Conservation (phyloP, 768 basidiomycete species). For the Auriscalpium vulgare region DNA sequence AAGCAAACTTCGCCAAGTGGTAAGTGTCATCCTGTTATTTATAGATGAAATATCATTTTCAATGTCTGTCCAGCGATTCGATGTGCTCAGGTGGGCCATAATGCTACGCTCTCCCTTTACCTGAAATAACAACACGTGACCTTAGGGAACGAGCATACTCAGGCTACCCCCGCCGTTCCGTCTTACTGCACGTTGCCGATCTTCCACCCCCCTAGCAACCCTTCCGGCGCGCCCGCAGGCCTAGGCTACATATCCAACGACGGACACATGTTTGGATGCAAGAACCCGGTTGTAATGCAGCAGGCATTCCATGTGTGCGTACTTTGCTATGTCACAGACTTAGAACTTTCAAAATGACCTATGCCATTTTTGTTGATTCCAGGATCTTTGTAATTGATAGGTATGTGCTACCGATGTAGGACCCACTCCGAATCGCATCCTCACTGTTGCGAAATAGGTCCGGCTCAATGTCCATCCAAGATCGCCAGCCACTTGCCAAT, state of each 20-base stretch:
- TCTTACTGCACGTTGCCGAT: slow-evolving; percentile 48
- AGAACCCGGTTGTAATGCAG: slow-evolving; percentile 42
- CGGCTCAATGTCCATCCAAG: slow-evolving; percentile 36
- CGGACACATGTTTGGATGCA: slow-evolving; percentile 47
- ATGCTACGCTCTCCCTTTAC: not conserved
- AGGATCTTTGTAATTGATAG: slow-evolving; percentile 52
- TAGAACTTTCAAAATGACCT: too few species aligned
- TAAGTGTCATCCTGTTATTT: slow-evolving; percentile 21
- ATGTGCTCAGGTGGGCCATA: slow-evolving; percentile 39
- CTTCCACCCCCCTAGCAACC: slow-evolving; percentile 36
- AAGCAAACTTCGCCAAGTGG: slow-evolving; percentile 47
- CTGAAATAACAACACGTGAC: not conserved
- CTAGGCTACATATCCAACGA: slow-evolving; percentile 47
- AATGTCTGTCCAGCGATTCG: slow-evolving; percentile 29
- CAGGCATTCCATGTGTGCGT: slow-evolving; percentile 57
- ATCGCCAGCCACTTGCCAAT: slow-evolving; percentile 36
- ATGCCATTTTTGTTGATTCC: not conserved
- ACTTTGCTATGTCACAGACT: too few species aligned
- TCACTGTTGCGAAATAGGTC: slow-evolving; percentile 29
- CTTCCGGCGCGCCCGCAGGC: slow-evolving; percentile 21
- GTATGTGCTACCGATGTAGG: slow-evolving; percentile 17
- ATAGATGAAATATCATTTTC: too few species aligned
- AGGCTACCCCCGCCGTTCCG: slow-evolving; percentile 33
- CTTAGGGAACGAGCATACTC: slow-evolving; percentile 44
- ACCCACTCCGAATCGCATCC: not conserved